Conservation (phyloP, 73 alveolate genomes). For the Stentor roeselii region DNA sequence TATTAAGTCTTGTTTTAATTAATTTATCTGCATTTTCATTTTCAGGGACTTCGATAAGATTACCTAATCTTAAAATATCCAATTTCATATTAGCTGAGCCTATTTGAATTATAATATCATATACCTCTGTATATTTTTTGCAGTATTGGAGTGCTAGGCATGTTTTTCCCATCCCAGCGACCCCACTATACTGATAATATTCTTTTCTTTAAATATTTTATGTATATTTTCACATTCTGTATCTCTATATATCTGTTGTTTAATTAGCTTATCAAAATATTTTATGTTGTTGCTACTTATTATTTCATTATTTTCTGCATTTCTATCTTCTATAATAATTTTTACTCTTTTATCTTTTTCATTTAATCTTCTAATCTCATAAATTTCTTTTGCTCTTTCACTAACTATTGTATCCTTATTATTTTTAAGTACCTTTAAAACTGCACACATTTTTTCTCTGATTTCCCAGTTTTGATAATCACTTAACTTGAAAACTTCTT, state of each 20-base stretch:
- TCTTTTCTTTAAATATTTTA: no score
- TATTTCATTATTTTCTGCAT: neutral
- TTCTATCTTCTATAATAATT: neutral
- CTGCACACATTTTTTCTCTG: neutral
- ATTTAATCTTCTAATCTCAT: neutral
- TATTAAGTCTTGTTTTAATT: neutral
- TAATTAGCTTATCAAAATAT: no score
- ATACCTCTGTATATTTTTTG: neutral
- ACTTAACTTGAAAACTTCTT: neutral
- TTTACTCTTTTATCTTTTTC: neutral
- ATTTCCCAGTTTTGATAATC: neutral
- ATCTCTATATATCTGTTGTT: neutral
- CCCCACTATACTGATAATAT: neutral
- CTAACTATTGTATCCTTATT: neutral
- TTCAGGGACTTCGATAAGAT: neutral
- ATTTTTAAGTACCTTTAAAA: neutral
- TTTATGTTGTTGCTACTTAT: neutral
- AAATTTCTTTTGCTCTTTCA: neutral
- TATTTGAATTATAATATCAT: no score
- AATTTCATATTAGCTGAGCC: neutral
- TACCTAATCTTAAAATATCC: neutral
- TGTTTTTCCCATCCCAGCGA: neutral
- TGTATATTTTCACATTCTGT: neutral
- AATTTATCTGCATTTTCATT: neutral
- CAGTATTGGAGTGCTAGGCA: neutral